A percentile compares a stretch with the other conserved stretches of the same genome.
phyloP scores from a whole-genome alignment of 495 filamentous ascomycete species.

The Aspergillus mulundensis region DNA sequence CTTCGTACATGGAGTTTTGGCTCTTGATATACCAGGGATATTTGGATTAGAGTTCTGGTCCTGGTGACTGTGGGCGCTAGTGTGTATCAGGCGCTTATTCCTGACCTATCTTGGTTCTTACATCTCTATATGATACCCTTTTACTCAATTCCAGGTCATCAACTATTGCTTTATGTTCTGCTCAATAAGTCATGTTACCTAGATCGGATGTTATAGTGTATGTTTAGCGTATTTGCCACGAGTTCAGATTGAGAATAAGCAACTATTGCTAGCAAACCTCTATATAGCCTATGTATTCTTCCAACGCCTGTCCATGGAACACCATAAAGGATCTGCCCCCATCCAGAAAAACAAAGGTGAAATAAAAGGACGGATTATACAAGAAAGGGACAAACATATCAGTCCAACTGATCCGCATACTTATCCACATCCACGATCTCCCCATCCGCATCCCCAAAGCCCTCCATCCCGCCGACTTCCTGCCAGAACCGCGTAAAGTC shows the following conservation, averaged over 20 bases:
- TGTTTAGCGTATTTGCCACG: neutral
- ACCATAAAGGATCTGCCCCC: neutral
- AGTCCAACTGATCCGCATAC: slow-evolving; percentile 9
- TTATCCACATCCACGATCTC: neutral
- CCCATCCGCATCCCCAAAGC: slow-evolving; percentile 24
- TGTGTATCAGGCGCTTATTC: neutral
- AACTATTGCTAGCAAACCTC: neutral
- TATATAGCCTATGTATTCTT: slow-evolving; percentile 4
- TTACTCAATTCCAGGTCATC: neutral
- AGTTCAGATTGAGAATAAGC: neutral
- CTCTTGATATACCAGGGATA: too few relatives aligned
- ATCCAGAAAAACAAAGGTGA: neutral
- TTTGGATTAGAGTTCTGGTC: too few relatives aligned
- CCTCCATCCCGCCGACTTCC: slow-evolving; percentile 64
- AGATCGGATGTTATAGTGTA: neutral
- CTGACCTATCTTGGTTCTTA: neutral
- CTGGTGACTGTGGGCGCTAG: too few relatives aligned
- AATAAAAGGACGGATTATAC: neutral
- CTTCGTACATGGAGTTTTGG: too few relatives aligned
- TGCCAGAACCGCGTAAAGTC: slow-evolving; percentile 75
- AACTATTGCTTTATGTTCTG: neutral
- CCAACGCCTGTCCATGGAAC: slow-evolving; percentile 2
- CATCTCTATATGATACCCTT: slow-evolving; percentile 1
- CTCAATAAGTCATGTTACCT: slow-evolving; percentile 5
- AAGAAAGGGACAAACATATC: neutral